Percentiles rank a stretch among this genome's conserved stretches.
These are phyloP conservation scores for Starmera amethionina DNA, from an alignment of 805 yeast genomes.

Conservation along the genomic window DNA sequence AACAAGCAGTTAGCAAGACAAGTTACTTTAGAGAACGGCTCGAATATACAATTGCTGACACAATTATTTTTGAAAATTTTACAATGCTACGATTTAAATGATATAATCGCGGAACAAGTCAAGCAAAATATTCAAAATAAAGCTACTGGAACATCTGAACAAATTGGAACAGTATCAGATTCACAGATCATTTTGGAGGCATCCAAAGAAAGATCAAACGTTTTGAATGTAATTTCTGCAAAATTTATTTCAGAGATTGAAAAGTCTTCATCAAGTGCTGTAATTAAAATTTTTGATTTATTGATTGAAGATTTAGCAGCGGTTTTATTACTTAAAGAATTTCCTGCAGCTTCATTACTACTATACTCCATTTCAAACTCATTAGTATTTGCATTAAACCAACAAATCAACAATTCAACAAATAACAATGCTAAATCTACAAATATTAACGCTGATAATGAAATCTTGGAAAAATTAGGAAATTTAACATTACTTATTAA, in stretches of 20 bases:
- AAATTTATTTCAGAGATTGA: slow-evolving; percentile 21
- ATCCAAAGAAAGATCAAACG: background rate
- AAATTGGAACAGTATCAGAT: background rate
- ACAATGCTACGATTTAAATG: slow-evolving; percentile 17
- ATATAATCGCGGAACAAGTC: slow-evolving; percentile 12
- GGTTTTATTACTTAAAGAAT: slow-evolving; percentile 45
- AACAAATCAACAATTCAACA: slow-evolving; percentile 22
- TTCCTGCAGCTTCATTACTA: slow-evolving; percentile 48
- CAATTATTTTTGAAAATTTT: slow-evolving; percentile 34
- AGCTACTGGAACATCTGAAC: too few species aligned
- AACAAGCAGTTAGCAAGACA: slow-evolving; percentile 35
- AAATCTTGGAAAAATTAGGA: slow-evolving; percentile 50
- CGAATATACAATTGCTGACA: slow-evolving; percentile 38
- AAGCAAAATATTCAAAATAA: slow-evolving; percentile 4
- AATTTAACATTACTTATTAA: slow-evolving; percentile 25
- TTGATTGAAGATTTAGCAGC: slow-evolving; percentile 46
- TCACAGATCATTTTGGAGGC: slow-evolving; percentile 2
- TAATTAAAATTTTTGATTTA: slow-evolving; percentile 35
- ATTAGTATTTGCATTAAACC: slow-evolving; percentile 29
- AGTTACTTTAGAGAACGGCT: slow-evolving; percentile 32
- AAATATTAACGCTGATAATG: background rate
- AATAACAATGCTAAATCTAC: too few species aligned
- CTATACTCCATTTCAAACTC: slow-evolving; percentile 35
- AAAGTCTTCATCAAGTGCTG: slow-evolving; percentile 19
- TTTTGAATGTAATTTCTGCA: slow-evolving; percentile 4